These are phyloP conservation scores for Stagonosporopsis cucurbitacearum DNA, from an alignment of 2,329 filamentous ascomycete species.

Conservation along the genomic window DNA sequence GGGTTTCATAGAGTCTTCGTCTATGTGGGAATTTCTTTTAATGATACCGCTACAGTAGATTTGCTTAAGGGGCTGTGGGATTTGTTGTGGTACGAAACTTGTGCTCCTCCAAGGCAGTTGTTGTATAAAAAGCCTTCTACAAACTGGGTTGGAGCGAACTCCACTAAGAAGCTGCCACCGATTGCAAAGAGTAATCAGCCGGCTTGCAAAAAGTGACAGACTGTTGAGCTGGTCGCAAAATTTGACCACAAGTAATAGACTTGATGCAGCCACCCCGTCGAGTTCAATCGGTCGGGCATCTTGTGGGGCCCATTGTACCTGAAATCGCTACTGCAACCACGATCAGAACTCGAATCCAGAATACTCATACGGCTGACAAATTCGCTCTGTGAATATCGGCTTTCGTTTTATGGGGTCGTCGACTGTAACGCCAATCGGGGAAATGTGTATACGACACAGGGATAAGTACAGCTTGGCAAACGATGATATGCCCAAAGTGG, in stretches of 20 bases:
- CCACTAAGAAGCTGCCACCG: constrained; percentile 14
- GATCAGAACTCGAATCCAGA: neutral
- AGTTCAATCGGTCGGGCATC: no score
- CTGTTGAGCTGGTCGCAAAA: constrained; percentile 21
- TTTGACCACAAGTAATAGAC: neutral
- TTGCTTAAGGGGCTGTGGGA: constrained; percentile 38
- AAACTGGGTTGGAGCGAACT: constrained; percentile 26
- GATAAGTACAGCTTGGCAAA: neutral
- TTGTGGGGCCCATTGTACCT: neutral
- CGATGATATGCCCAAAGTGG: neutral
- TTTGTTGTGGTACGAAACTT: constrained; percentile 47
- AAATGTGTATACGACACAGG: neutral
- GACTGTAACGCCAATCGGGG: neutral
- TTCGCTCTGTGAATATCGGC: no score
- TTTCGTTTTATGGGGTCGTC: neutral
- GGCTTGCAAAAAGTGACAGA: constrained; percentile 26
- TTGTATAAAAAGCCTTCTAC: constrained; percentile 50
- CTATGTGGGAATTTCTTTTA: constrained; percentile 8
- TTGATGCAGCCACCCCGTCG: neutral
- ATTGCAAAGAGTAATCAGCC: constrained; percentile 18
- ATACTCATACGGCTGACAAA: neutral
- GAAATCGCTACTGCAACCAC: neutral
- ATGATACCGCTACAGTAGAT: constrained; percentile 4
- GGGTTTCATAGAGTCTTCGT: constrained; percentile 23
- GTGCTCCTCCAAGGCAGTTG: constrained; percentile 35